These are phyloP conservation scores for Rubus parviflorus DNA, from an alignment of 306 rosid genomes.

Conservation along the genomic window DNA sequence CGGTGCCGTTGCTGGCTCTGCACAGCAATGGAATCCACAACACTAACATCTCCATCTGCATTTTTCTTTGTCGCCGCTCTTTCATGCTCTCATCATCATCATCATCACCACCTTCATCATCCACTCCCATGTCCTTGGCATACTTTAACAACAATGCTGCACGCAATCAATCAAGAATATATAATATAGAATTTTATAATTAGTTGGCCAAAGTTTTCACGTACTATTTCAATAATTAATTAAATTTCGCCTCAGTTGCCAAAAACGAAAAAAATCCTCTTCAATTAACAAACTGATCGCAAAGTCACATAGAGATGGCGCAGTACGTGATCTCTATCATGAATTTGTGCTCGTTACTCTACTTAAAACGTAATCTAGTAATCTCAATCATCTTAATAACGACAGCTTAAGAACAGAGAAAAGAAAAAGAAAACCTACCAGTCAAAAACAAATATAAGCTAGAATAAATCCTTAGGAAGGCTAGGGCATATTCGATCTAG, in stretches of 20 bases:
- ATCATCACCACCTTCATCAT: slow-evolving; percentile 25
- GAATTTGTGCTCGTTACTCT: background rate
- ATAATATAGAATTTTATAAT: too few relatives aligned
- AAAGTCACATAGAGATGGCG: background rate
- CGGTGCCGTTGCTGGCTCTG: slow-evolving; percentile 63
- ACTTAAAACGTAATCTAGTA: background rate
- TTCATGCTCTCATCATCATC: slow-evolving; percentile 31
- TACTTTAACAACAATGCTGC: slow-evolving; percentile 69
- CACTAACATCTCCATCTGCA: slow-evolving; percentile 55
- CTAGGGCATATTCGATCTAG: background rate
- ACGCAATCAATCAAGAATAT: background rate
- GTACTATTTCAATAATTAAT: background rate
- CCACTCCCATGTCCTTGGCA: slow-evolving; percentile 43
- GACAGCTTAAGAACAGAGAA: background rate
- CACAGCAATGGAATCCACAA: slow-evolving; percentile 82
- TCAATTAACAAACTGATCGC: background rate
- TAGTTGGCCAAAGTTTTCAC: too few relatives aligned
- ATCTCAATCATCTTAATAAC: background rate
- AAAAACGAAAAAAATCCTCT: background rate
- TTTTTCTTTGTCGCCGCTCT: slow-evolving; percentile 36
- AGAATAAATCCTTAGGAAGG: background rate
- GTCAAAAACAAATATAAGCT: background rate
- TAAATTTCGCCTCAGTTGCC: background rate
- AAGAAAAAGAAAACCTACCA: background rate
- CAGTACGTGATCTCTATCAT: background rate